Evolutionary conservation across 192 early-diverging fungal species (phyloP), one percentile per base, ranked within the genome.

Genomic region (Linnemannia hyalina): DNA sequence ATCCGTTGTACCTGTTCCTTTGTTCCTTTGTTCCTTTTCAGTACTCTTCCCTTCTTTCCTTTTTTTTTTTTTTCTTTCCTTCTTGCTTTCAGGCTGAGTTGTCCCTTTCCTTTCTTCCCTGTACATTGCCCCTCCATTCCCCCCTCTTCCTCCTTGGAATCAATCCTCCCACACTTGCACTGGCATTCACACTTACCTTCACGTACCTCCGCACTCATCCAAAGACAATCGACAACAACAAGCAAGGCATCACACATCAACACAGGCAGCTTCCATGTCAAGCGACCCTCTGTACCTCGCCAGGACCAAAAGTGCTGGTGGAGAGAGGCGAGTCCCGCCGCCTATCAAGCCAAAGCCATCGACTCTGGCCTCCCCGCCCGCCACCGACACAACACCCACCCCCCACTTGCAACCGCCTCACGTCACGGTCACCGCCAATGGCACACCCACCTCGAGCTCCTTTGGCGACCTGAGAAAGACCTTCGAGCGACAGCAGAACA

Each of bases 401-500:
- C 6, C 35, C 23, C 35, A 46, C 73, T 60, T 36, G 5, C 74
- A 70, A 36, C 57, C 49, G 15, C 23, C 70, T 26, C 29, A 74
- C 3, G 68, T 80, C 69, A 80, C 83, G 23, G 74, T 79, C 68
- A 75, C 78, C 7, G 76, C 81, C 16, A 73, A 78, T 41, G 79
- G 75, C 8, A 42, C 57, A 16, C 63, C 72, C 0, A 26, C 79
- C 2, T 86, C 73, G 18, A 83, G 36, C 29, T 69, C 84, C 36
- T 80, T 86, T 63, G 84, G 84, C 11, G 84, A 86, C 54, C 54
- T 86, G 70, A 76, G 47, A 46, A 86, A 78, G 32, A 46, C 84
- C 32, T 86, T 86, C 78, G 84, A 86, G 47, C 46, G 68, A 7
- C 70, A 86, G 32, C 76, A 80, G 40, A 81, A 86, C 68, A 73